Evolutionary conservation across 2,329 filamentous ascomycete genomes (phyloP).

Genomic region (Endothia cerciana): DNA sequence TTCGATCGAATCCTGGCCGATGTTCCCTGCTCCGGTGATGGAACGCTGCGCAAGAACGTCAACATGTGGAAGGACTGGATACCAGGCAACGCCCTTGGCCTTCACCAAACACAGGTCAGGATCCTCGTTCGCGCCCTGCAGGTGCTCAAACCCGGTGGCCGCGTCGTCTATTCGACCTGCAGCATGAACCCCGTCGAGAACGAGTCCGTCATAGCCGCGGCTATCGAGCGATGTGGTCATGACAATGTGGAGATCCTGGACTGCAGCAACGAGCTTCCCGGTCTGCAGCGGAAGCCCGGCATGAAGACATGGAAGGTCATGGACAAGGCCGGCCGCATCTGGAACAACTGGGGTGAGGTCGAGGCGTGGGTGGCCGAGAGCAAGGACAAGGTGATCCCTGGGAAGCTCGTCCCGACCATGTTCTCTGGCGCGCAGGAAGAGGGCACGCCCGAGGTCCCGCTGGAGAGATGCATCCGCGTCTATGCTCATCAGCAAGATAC

Average conservation of each 20-base stretch:
- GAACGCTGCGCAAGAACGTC: conserved; percentile 89
- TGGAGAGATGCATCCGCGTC: conserved; percentile 90
- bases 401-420: conserved; percentile 78
- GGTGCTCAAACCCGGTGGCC: conserved; percentile 92
- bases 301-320: conserved; percentile 87
- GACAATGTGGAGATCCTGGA: conserved; percentile 84
- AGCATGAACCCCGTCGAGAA: conserved; percentile 99
- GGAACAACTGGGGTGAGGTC: conserved; percentile 82
- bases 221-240: conserved; percentile 84
- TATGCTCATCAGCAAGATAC: conserved; percentile 97
- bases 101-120: conserved; percentile 84
- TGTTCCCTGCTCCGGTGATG: conserved; percentile 95
- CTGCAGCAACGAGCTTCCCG: conserved; percentile 76
- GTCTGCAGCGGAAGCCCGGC: conserved; percentile 76
- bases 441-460: conserved; percentile 67
- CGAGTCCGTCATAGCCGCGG: conserved; percentile 85
- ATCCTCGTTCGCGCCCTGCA: conserved; percentile 92
- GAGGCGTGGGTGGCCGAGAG: conserved; percentile 63
- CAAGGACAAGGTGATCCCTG: conserved; percentile 63
- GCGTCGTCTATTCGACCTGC: conserved; percentile 97
- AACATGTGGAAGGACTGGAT: conserved; percentile 96
- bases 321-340: conserved; percentile 80
- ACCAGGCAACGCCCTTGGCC: conserved; percentile 81
- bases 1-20: conserved; percentile 96
- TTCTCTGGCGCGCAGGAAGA: conserved; percentile 67